phyloP scores from a whole-genome alignment of 768 basidiomycete species.

The Boletus fagicola region DNA sequence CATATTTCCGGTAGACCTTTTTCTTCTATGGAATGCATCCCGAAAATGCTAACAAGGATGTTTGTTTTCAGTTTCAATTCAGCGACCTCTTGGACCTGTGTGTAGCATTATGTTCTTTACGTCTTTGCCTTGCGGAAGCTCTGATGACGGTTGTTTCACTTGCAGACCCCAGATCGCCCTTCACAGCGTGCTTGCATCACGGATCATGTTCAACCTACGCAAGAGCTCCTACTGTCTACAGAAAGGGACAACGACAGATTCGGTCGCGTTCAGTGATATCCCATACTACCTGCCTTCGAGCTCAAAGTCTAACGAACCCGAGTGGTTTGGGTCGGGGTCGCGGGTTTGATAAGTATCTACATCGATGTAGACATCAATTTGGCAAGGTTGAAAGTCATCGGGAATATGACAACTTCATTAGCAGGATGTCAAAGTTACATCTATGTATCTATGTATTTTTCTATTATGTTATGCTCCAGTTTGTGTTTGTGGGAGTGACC shows the following conservation, averaged over 20 bases:
- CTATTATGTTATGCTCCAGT: too few species aligned
- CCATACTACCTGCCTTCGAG: not conserved
- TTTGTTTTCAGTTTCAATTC: slow-evolving; percentile 4
- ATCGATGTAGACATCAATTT: not conserved
- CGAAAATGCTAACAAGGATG: not conserved
- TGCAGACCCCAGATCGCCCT: too few species aligned
- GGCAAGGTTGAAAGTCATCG: too few species aligned
- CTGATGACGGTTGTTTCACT: not conserved
- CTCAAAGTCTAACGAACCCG: not conserved
- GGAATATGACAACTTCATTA: too few species aligned
- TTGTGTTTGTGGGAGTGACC: too few species aligned
- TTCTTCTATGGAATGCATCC: not conserved
- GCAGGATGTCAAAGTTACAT: too few species aligned
- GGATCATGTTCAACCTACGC: slow-evolving; percentile 15
- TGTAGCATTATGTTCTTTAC: not conserved
- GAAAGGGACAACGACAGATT: not conserved
- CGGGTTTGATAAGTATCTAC: not conserved
- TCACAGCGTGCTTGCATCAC: too few species aligned
- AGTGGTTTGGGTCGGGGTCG: not conserved
- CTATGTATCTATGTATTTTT: too few species aligned
- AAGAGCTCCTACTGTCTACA: not conserved
- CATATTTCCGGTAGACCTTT: not conserved
- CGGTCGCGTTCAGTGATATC: not conserved
- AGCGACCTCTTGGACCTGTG: slow-evolving; percentile 5
- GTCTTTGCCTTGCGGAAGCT: not conserved